Evolutionary conservation across 371 early-diverging fungal genomes (phyloP).

Genomic region (Syncephalastrum sp.): DNA sequence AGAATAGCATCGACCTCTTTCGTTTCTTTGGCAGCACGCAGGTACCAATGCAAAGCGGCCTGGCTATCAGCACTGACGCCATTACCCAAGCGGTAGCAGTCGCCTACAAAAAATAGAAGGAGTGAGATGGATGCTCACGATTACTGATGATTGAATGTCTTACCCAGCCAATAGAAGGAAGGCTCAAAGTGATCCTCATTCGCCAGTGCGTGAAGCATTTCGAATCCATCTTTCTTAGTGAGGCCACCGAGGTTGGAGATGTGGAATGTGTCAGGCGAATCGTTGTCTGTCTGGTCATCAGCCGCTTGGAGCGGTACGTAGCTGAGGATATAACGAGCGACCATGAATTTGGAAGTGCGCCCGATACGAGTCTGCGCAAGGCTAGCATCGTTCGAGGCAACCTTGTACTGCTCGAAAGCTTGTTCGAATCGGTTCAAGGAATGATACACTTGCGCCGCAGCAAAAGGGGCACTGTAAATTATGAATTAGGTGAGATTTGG

Average conservation of each 20-base stretch:
- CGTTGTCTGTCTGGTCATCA: neutral
- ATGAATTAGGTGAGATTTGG: neutral
- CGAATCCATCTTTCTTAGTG: constrained; percentile 17
- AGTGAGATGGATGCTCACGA: neutral
- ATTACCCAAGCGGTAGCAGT: constrained; percentile 16
- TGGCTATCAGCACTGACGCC: constrained; percentile 5
- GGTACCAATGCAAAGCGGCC: constrained; percentile 46
- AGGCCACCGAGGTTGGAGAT: constrained; percentile 5
- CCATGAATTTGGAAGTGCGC: constrained; percentile 17
- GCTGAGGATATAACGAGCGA: constrained; percentile 20
- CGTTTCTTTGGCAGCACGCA: constrained; percentile 38
- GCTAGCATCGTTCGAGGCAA: constrained; percentile 14
- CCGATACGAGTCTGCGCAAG: constrained; percentile 14
- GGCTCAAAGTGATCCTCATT: constrained; percentile 16
- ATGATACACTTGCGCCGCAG: constrained; percentile 27
- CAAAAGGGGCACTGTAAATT: constrained; percentile 23
- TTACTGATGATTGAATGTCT: constrained; percentile 14
- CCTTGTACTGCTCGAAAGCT: constrained; percentile 20
- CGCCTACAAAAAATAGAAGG: neutral
- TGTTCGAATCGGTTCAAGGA: constrained; percentile 16
- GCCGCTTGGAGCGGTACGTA: constrained; percentile 4
- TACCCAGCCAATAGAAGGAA: constrained; percentile 24
- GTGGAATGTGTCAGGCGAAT: neutral
- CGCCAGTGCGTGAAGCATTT: constrained; percentile 12
- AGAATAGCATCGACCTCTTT: constrained; percentile 35